A percentile compares a stretch with the other conserved stretches of the same genome.
phyloP scores from a whole-genome alignment of 257 asterid genomes.

The Plantago major region DNA sequence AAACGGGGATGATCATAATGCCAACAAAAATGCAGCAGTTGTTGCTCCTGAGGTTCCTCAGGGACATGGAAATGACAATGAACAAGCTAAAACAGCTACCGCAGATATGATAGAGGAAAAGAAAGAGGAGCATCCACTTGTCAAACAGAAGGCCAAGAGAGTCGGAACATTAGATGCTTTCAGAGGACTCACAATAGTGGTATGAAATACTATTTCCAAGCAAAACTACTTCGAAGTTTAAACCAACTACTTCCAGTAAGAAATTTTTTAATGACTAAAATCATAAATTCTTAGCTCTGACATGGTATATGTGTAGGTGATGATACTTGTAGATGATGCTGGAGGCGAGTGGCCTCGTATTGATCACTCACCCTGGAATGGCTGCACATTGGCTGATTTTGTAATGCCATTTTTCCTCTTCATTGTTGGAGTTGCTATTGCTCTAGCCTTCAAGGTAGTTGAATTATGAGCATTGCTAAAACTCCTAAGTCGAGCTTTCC shows the following conservation, averaged over 20 bases:
- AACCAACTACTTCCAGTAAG: no score
- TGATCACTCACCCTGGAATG: slow-evolving; percentile 96
- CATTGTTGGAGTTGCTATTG: slow-evolving; percentile 86
- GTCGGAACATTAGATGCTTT: slow-evolving; percentile 80
- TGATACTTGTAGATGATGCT: slow-evolving; percentile 87
- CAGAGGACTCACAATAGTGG: slow-evolving; percentile 82
- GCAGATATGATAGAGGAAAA: slow-evolving; percentile 13
- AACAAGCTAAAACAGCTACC: not conserved
- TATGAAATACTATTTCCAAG: slow-evolving; percentile 13
- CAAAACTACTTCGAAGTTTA: no score
- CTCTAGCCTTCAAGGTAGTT: slow-evolving; percentile 82
- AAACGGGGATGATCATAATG: slow-evolving; percentile 13
- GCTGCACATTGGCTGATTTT: slow-evolving; percentile 85
- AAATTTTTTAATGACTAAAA: no score
- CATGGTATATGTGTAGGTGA: slow-evolving; percentile 46
- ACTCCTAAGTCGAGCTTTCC: not conserved
- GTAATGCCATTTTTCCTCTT: slow-evolving; percentile 89
- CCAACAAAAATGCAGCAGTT: slow-evolving; percentile 15
- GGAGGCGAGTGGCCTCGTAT: slow-evolving; percentile 64
- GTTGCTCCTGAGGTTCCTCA: not conserved
- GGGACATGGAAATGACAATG: not conserved
- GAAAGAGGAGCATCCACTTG: slow-evolving; percentile 25
- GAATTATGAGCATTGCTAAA: not conserved
- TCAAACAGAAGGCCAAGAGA: slow-evolving; percentile 49
- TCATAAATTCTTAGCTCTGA: no score